Conservation (phyloP, 2,329 filamentous ascomycete genomes). For the Escovopsis weberi region DNA sequence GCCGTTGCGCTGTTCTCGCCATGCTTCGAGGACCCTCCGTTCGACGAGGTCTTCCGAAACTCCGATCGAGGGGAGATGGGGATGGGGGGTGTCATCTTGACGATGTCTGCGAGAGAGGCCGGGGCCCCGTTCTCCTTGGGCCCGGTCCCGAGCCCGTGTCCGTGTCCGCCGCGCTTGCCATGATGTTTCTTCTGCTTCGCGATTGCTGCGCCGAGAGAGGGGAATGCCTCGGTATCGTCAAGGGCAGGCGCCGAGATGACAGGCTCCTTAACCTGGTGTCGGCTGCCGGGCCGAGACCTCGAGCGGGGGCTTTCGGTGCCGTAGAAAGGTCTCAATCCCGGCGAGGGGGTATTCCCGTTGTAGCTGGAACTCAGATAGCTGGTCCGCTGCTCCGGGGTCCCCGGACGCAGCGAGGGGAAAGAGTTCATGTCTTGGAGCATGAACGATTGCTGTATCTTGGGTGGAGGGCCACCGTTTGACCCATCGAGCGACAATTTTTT, state of each 20-base stretch:
- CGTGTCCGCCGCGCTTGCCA: conserved; percentile 76
- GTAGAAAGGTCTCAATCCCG: conserved; percentile 52
- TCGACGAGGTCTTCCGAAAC: conserved; percentile 43
- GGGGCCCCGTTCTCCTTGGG: conserved; percentile 54
- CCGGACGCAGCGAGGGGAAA: conserved; percentile 62
- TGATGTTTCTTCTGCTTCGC: conserved; percentile 83
- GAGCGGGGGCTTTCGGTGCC: conserved; percentile 50
- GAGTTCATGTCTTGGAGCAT: conserved; percentile 72
- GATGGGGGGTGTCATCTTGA: conserved; percentile 83
- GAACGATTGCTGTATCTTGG: conserved; percentile 44
- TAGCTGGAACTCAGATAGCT: conserved; percentile 38
- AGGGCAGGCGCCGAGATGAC: conserved; percentile 60
- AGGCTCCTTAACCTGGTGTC: conserved; percentile 47
- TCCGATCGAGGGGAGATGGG: conserved; percentile 45
- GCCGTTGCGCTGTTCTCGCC: conserved; percentile 70
- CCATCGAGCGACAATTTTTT: conserved; percentile 66
- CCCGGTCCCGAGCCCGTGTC: conserved; percentile 28
- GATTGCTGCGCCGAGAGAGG: conserved; percentile 64
- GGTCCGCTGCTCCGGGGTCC: conserved; percentile 43
- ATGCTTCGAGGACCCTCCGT: conserved; percentile 50
- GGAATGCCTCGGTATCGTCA: conserved; percentile 92
- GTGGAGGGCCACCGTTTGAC: conserved; percentile 43
- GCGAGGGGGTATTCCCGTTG: conserved; percentile 45
- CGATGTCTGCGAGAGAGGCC: conserved; percentile 80
- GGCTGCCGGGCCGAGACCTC: conserved; percentile 71